Evolutionary conservation across 164 flowering plant species (phyloP), one percentile per base, ranked within the genome.

Genomic region (Malania oleifera): DNA sequence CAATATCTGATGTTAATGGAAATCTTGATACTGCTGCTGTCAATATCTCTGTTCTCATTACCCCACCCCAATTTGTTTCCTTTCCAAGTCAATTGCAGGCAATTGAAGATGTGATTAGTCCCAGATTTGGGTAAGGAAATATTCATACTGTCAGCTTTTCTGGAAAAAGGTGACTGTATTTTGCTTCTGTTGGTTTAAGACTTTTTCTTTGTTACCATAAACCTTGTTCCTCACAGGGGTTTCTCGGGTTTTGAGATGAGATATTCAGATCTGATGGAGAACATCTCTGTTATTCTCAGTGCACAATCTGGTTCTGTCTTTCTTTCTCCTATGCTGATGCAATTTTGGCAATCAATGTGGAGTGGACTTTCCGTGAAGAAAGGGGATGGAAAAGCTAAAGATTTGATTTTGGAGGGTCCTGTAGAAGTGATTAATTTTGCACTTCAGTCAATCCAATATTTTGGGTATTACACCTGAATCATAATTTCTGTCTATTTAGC

Each of bases 391-490:
- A 67, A 60, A 57, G 69, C 57, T 17, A 72, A 70, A 64, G 76
- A 60, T 49, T 69, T 92, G 71, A 75, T 66, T 38, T 67, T 92
- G 59, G 66, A 64, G 24, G 98, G 98, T n/a, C 49, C 53, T 58
- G 68, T 80, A 12, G 88, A 83, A 77, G 84, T 62, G 24, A 67
- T 92, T 64, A 92, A 87, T 73, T 61, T 61, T 28, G 90, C 83
- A 12, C 84, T 92, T 66, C 82, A 84, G 65, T 84, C 86, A 13
- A 71, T 92, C 65, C 93, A 89, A 64, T 92, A 89, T 75, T 81
- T 84, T 45, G 98, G 98, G 96, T 89, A 85, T 17, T 67, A 47
- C 29, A 20, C 28, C 29, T 38, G 25, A 38, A 54, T 51, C 53
- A 43, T 15, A 23, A 23, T 52, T 53, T 47, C 28, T 55, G 9